Evolutionary conservation across 2,329 filamentous ascomycete genomes (phyloP), one percentile per base, ranked within the genome.

Genomic region (Nemania diffusa): DNA sequence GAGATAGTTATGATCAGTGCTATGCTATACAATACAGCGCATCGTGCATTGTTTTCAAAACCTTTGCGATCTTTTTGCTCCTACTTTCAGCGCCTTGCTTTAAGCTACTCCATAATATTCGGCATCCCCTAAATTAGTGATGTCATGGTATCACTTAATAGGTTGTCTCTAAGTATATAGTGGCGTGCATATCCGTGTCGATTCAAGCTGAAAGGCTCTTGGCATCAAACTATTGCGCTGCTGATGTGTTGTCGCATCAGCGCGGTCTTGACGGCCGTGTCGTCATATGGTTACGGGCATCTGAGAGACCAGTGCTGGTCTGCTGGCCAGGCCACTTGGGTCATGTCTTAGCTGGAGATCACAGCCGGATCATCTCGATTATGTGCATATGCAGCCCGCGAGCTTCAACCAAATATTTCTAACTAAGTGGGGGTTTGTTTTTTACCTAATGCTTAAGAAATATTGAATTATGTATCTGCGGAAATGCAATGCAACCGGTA

Each of bases 111-210:
- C 9, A 32, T 9, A 32, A 5, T 46, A 7, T 20, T 17, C 34
- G 48, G 48, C 17, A 5, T 42, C 24, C 17, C 32, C 59, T 62
- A 50, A 50, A 62, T 62, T 34, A 37, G 50, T 62, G 51, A 62
- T 62, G 51, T 62, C 59, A 62, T 62, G 51, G 56, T 62, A 40
- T 62, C 59, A 62, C 24, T 26, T 20, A 3, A 5, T 22, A 32
- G 3, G 26, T n/a, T 11, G 11, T n/a, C n/a, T 7, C 42, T 17
- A 24, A 11, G 20, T 20, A 20, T 15, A 44, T 20, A 37, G 29
- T 32, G 29, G 9, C 5, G 2, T 5, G 9, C 8, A 24, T 24
- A 26, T 26, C 26, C 26, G 7, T 51, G 13, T 7, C 11, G 26
- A 52, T 8, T n/a, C 15, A 4, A 52, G 50, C 52, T 55, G 52